phyloP scores from a whole-genome alignment of 352 stramenopile species.

The Phytopythium delawarense region DNA sequence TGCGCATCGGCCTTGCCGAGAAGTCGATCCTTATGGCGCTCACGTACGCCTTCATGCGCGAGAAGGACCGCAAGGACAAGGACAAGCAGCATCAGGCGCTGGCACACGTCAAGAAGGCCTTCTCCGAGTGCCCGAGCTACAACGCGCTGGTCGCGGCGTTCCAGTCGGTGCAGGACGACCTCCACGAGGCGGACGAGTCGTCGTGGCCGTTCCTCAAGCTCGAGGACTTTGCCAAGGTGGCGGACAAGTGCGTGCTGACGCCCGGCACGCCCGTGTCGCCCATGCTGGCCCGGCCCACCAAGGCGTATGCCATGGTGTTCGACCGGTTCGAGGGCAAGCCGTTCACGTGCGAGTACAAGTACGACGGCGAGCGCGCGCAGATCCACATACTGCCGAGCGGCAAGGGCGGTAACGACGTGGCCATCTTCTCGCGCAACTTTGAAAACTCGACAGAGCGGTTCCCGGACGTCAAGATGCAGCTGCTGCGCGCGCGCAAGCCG shows the following conservation, averaged over 20 bases:
- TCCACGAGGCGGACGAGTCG: slow-evolving; percentile 12
- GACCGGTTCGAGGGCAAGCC: slow-evolving; percentile 93
- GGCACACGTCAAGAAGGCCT: slow-evolving; percentile 96
- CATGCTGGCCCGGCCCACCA: slow-evolving; percentile 99
- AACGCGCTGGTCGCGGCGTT: slow-evolving; percentile 93
- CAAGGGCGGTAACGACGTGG: slow-evolving; percentile 46
- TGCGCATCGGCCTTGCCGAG: slow-evolving; percentile 97
- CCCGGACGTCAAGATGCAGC: slow-evolving; percentile 85
- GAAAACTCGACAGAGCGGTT: slow-evolving; percentile 98
- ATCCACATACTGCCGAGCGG: slow-evolving; percentile 90
- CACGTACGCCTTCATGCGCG: slow-evolving; percentile 94
- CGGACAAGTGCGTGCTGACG: slow-evolving; percentile 86
- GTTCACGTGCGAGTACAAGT: slow-evolving; percentile 99
- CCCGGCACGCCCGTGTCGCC: slow-evolving; percentile 97
- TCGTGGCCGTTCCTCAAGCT: slow-evolving; percentile 36
- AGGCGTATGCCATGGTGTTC: slow-evolving; percentile 95
- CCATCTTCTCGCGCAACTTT: slow-evolving; percentile 98
- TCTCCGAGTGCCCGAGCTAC: slow-evolving; percentile 96
- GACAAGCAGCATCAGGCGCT: slow-evolving; percentile 88
- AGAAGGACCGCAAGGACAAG: slow-evolving; percentile 78
- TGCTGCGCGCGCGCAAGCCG: slow-evolving; percentile 51
- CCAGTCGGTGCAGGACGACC: slow-evolving; percentile 41
- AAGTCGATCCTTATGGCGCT: slow-evolving; percentile 97
- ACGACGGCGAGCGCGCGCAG: slow-evolving; percentile 98
- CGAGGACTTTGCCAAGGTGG: slow-evolving; percentile 54